Evolutionary conservation across 2,329 filamentous ascomycete species (phyloP).

Genomic region (Chrysoporthe austroafricana): DNA sequence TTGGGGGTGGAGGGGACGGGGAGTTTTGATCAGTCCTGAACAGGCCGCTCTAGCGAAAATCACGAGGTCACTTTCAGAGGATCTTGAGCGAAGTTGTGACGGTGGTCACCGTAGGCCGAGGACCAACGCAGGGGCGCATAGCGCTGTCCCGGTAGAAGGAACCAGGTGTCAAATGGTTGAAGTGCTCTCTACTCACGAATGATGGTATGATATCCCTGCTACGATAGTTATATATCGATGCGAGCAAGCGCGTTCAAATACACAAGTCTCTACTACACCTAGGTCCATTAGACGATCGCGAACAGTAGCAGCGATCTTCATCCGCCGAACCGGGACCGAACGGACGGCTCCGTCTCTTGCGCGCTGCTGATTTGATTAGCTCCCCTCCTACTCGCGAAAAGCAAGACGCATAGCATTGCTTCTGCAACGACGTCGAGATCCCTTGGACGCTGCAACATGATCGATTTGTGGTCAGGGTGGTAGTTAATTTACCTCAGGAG

Average conservation of each 20-base stretch:
- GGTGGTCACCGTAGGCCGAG: neutral
- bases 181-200: slow-evolving; percentile 31
- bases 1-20: slow-evolving; percentile 64
- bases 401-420: neutral
- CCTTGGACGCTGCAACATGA: neutral
- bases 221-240: slow-evolving; percentile 13
- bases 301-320: neutral
- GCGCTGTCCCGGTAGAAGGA: neutral
- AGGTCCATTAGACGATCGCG: neutral
- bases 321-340: neutral
- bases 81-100: too few species aligned
- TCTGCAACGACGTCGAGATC: neutral
- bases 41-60: neutral
- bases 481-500: neutral
- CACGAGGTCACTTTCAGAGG: neutral
- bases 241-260: slow-evolving; percentile 7
- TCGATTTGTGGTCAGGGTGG: neutral
- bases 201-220: slow-evolving; percentile 33
- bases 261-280: neutral
- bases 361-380: too few species aligned
- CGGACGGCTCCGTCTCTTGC: neutral
- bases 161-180: neutral
- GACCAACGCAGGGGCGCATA: neutral
- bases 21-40: slow-evolving; percentile 51
- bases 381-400: neutral